Evolutionary conservation across 257 asterid genomes (phyloP), one percentile per base, ranked within the genome.

Genomic region (Eucommia ulmoides): DNA sequence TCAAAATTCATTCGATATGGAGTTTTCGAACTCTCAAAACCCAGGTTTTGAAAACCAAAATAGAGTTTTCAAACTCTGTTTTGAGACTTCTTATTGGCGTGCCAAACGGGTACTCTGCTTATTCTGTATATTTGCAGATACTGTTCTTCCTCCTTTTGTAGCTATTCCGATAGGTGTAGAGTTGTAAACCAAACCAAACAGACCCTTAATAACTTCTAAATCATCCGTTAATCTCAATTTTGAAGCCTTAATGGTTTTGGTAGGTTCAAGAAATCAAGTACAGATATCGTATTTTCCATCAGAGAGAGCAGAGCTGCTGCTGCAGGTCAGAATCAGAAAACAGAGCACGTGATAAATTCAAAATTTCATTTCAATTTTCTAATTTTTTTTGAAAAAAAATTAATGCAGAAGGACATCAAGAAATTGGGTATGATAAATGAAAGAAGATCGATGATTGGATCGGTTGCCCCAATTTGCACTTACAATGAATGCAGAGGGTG

Each of bases 401-500:
- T 16, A 1, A 6, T 6, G 48, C n/a, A 6, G 8, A 21, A 21
- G 1, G 19, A 14, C n/a, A 38, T 8, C 48, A 42, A 18, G 19
- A 38, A 15, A 41, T 41, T 5, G 55, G 51, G 24, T 25, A 14
- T 22, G 42, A 41, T 49, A 62, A 53, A 65, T 0, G 29, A 62
- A 17, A 77, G 68, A 54, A 59, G 89, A 26, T 8, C 57, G 56
- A 51, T 79, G 89, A 85, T 89, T 22, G 93, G 96, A 14, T 89
- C 96, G 1, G 89, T 80, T n/a, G 91, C 93, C 8, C 97, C 97
- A 19, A 85, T 75, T 0, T 89, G 96, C 78, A 80, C 91, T 1
- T 82, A 80, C 80, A 84, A 88, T 18, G 96, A 88, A 64, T 89
- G 97, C 83, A 72, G 84, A 69, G 96, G 94, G 5, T 89, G 94